Evolutionary conservation across 441 rosid species (phyloP), one percentile per base, ranked within the genome.

Genomic region (Hura crepitans): DNA sequence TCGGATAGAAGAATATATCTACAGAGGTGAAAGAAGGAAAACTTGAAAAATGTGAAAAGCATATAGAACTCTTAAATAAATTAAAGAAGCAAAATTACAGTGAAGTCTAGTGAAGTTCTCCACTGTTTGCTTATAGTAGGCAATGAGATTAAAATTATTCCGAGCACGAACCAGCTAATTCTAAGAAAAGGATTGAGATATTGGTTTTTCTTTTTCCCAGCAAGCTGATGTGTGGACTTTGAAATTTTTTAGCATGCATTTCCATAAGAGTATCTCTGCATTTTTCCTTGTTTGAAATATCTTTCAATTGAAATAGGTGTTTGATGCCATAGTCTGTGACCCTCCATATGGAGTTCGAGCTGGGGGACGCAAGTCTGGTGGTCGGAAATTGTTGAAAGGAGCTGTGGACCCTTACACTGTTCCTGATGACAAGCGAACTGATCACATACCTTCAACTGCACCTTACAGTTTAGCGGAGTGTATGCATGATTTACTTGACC

Each of bases 331-430:
- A 62, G 81, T 90, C 17, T 92, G 97, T 33, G 99, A 95, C 74
- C 99, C 98, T 53, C 98, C 97, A 20, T 95, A 90, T 35, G 99
- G 99, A 10, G 98, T 95, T 74, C 90, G 98, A 22, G 99, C 99
- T 70, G 93, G 99, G 59, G 99, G 98, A 15, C 92, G 96, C 37
- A 95, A 95, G 76, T 92, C 99, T 0, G 98, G 99, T 69, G 99
- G 98, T 31, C 79, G 99, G 35, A 95, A 95, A 80, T 80, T 95
- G 72, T 84, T 95, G 4, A 89, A 92, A 74, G 99, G 99, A 53
- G 82, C 74, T 22, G 85, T 87, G 58, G 89, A 80, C 23, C 97
- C 99, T 42, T 95, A 95, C 84, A 86, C 86, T 0, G 89, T 95
- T 65, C 96, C 98, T 0, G 97, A 95, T 18, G 96, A 92, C 66